Evolutionary conservation across 805 yeast genomes (phyloP).

Genomic region (Nakazawaea laoshanensis): DNA sequence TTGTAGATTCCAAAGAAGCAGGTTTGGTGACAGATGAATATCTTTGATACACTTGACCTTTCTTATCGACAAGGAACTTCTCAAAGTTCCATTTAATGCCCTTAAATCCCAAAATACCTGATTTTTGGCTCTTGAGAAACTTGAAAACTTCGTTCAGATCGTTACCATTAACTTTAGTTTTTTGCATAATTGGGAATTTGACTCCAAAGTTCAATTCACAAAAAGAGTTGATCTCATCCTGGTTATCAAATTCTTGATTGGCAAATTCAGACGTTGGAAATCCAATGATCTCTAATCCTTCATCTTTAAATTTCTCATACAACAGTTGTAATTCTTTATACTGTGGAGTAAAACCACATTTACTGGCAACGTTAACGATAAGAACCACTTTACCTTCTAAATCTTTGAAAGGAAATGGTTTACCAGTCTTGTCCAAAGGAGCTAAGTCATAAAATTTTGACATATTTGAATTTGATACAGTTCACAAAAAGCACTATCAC

Average conservation of each 20-base stretch:
- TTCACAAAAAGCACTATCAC: no score
- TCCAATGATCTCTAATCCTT: slow-evolving; percentile 64
- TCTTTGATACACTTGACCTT: slow-evolving; percentile 46
- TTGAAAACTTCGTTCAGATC: slow-evolving; percentile 73
- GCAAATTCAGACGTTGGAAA: slow-evolving; percentile 93
- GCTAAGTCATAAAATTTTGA: slow-evolving; percentile 66
- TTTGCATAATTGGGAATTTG: slow-evolving; percentile 79
- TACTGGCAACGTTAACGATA: slow-evolving; percentile 82
- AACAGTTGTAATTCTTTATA: slow-evolving; percentile 63
- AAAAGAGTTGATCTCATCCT: slow-evolving; percentile 61
- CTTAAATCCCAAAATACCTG: slow-evolving; percentile 59
- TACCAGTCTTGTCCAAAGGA: slow-evolving; percentile 53
- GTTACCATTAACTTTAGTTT: slow-evolving; percentile 84
- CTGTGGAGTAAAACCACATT: slow-evolving; percentile 75
- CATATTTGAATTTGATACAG: no score
- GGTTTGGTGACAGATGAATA: slow-evolving; percentile 66
- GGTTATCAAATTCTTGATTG: slow-evolving; percentile 65
- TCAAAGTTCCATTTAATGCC: slow-evolving; percentile 59
- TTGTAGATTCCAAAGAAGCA: slow-evolving; percentile 12
- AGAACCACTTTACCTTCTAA: slow-evolving; percentile 75
- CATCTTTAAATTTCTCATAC: slow-evolving; percentile 52
- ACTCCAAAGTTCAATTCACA: slow-evolving; percentile 85
- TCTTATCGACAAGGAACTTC: slow-evolving; percentile 44
- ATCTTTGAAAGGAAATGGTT: slow-evolving; percentile 49
- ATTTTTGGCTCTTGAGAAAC: slow-evolving; percentile 56